These are phyloP conservation scores for Quercus phellos DNA, from an alignment of 331 rosid species.

Conservation along the genomic window DNA sequence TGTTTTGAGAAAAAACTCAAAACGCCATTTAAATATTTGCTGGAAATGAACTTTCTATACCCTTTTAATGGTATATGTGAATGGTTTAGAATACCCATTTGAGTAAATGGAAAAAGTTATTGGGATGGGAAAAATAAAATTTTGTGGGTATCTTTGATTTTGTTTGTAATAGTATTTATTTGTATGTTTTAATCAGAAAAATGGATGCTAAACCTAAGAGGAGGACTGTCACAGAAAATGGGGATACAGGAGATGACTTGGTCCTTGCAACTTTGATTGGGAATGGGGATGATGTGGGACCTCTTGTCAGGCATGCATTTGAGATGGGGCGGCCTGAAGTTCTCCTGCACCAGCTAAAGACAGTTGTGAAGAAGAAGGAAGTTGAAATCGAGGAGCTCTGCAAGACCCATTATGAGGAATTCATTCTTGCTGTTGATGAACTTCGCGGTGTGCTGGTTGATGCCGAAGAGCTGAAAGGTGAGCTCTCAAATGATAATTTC, in stretches of 20 bases:
- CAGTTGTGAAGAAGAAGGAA: conserved; percentile 76
- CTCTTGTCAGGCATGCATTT: conserved; percentile 82
- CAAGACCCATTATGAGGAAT: conserved; percentile 95
- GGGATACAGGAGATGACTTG: conserved; percentile 76
- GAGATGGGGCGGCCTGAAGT: conserved; percentile 80
- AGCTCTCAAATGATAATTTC: conserved; percentile 77
- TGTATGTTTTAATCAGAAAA: conserved; percentile 21
- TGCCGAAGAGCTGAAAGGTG: conserved; percentile 89
- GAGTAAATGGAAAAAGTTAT: background rate
- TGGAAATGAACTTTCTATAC: background rate
- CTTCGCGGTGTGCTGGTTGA: conserved; percentile 88
- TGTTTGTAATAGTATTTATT: background rate
- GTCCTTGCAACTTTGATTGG: conserved; percentile 73
- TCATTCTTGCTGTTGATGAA: conserved; percentile 92
- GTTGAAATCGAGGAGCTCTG: conserved; percentile 93
- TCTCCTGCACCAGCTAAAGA: conserved; percentile 74
- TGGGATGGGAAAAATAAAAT: background rate
- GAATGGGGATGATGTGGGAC: conserved; percentile 82
- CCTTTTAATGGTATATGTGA: background rate
- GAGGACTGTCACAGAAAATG: conserved; percentile 47
- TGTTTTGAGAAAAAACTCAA: background rate
- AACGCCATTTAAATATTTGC: background rate
- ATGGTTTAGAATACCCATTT: background rate
- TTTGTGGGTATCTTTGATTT: background rate
- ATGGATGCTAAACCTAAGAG: conserved; percentile 64